Base-by-base conservation (phyloP, 73 alveolate species). In the Urostyla sp. region DNA sequence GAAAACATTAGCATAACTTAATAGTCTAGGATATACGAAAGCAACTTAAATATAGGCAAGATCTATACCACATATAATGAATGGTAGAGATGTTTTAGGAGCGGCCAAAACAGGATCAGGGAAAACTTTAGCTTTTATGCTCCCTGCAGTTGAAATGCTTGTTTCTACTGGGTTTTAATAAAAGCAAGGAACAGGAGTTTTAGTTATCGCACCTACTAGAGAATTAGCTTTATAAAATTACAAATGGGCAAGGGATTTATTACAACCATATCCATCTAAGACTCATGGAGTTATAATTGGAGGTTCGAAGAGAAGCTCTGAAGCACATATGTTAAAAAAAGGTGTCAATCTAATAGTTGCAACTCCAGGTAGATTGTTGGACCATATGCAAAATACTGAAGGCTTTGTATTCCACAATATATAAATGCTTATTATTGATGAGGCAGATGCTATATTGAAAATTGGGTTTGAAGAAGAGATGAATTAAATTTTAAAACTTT, bases 41-140 rank as follows among this genome's bases (percentile, higher is more conserved):
- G 84, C 95, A 73, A 96, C 99, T 21, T 91, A 90, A 72, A 92
- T 96, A 50, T 90, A 94, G 72, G 97, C 94, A 26, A 90, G 91
- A 85, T 75, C 99, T 0, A 96, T 94, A 36, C 99, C 99, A 8
- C 95, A 89, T 20, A 67, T 91, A 35, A 85, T 94, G 32, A 85
- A 92, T 43, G 98, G 98, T 23, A 87, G 92, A 49, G 99, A 98
- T 94, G 97, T 98, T 11, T 90, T 98, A 53, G 99, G 99, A 38
- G 97, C 99, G 48, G 99, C 99, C 30, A 96, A 97, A 85, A 97
- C 99, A 21, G 99, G 99, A 37, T 88, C 98, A 58, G 99, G 99
- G 24, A 98, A 98, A 84, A 97, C 99, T 21, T 81, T 98, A 51
- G 99, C 99, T 3, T 98, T 94, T 85, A 84, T 98, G 88, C 91